A percentile compares a stretch with the other conserved stretches of the same genome.
Conservation (phyloP, 495 filamentous ascomycete genomes). For the Penicillium manginii region DNA sequence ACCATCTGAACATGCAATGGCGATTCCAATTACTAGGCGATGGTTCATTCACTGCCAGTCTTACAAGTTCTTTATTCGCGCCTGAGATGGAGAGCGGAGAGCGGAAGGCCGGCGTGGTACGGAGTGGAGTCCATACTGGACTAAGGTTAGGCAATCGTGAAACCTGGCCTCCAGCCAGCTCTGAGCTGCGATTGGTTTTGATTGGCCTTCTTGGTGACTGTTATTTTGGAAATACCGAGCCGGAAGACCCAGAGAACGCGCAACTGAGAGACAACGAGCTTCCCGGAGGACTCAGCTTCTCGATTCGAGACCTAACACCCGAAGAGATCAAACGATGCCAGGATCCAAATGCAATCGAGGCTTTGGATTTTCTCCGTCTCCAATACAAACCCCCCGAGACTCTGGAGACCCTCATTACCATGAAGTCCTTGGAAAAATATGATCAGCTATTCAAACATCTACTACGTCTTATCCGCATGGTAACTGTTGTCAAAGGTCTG, state of each 20-base stretch:
- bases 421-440: conserved; percentile 70
- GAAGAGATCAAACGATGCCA: conserved; percentile 78
- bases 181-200: conserved; percentile 83
- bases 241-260: conserved; percentile 23
- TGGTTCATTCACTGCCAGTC: conserved; percentile 76
- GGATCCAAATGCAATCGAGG: conserved; percentile 78
- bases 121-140: conserved; percentile 75
- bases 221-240: conserved; percentile 47
- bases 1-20: conserved; percentile 77
- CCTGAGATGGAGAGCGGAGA: conserved; percentile 83
- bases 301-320: conserved; percentile 75
- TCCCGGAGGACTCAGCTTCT: conserved; percentile 83
- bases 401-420: conserved; percentile 73
- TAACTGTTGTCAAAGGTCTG: conserved; percentile 73
- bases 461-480: conserved; percentile 77
- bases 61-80: conserved; percentile 84
- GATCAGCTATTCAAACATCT: conserved; percentile 81
- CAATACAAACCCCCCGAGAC: conserved; percentile 80
- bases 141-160: conserved; percentile 75
- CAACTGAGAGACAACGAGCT: conserved; percentile 55
- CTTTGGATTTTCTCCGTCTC: conserved; percentile 86
- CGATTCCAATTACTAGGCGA: conserved; percentile 84
- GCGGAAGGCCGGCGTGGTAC: conserved; percentile 65
- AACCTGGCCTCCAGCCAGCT: conserved; percentile 91
- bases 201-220: conserved; percentile 85